Percentiles rank a stretch among this genome's conserved stretches.
phyloP scores from a whole-genome alignment of 2,329 filamentous ascomycete species.

The Anthostomella pinea region DNA sequence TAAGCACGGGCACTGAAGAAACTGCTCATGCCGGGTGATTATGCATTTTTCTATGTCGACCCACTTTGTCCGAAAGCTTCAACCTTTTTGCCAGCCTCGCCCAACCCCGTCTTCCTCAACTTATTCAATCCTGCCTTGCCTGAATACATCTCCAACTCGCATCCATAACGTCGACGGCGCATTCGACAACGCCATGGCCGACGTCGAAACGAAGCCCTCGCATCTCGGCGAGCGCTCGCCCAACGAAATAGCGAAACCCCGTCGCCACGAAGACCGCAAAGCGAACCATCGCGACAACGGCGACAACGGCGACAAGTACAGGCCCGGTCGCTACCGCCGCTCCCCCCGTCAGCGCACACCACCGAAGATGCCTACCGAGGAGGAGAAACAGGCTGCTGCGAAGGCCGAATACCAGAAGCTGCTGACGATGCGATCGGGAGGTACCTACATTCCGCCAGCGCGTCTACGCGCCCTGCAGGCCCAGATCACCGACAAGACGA shows the following conservation, averaged over 20 bases:
- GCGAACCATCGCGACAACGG: slow-evolving; percentile 41
- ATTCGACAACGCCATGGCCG: slow-evolving; percentile 40
- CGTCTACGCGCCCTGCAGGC: slow-evolving; percentile 87
- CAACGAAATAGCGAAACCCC: slow-evolving; percentile 21
- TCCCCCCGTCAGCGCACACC: slow-evolving; percentile 29
- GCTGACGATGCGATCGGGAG: slow-evolving; percentile 87
- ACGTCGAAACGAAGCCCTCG: slow-evolving; percentile 41
- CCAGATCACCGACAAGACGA: slow-evolving; percentile 93
- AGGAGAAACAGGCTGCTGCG: slow-evolving; percentile 81
- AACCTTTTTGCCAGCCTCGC: slow-evolving; percentile 18
- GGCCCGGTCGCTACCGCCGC: slow-evolving; percentile 14
- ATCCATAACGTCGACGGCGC: too few species aligned
- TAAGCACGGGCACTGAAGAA: too few species aligned
- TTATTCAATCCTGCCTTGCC: too few species aligned
- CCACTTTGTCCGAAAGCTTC: slow-evolving; percentile 3
- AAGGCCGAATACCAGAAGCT: slow-evolving; percentile 94
- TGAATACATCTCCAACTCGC: too few species aligned
- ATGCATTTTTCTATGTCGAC: not conserved
- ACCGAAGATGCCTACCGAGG: slow-evolving; percentile 55
- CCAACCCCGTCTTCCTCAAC: too few species aligned
- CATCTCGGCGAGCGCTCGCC: slow-evolving; percentile 28
- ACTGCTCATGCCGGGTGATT: too few species aligned
- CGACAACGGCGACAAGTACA: too few species aligned
- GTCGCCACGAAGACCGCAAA: slow-evolving; percentile 30
- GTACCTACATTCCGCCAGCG: slow-evolving; percentile 94